Percentiles rank a stretch among this genome's conserved stretches.
These are phyloP conservation scores for Kodamaea derodonti DNA, from an alignment of 1,139 yeast species.

Conservation along the genomic window DNA sequence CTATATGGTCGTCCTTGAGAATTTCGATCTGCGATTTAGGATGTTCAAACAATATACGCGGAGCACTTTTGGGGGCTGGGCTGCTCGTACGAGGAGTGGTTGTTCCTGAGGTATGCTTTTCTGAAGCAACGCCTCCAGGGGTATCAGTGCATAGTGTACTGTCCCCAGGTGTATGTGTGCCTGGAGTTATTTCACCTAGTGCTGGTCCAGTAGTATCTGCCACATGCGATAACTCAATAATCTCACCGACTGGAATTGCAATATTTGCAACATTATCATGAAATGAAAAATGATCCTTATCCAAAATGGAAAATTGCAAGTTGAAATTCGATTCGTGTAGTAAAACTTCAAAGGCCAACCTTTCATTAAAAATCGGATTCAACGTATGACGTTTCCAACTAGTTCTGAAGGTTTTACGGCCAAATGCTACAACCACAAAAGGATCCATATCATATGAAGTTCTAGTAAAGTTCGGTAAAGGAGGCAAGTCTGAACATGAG, in stretches of 20 bases:
- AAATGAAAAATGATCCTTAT: constrained; percentile 76
- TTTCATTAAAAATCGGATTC: constrained; percentile 79
- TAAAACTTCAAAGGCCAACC: constrained; percentile 73
- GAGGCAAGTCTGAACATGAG: constrained; percentile 70
- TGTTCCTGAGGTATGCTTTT: neutral
- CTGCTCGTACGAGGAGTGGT: neutral
- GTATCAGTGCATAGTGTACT: constrained; percentile 2
- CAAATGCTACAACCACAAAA: constrained; percentile 87
- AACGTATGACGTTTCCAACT: constrained; percentile 81
- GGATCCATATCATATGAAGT: constrained; percentile 95
- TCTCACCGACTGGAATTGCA: constrained; percentile 48
- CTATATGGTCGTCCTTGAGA: constrained; percentile 30
- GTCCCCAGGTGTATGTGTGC: constrained; percentile 2
- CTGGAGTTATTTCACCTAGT: neutral
- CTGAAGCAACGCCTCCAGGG: neutral
- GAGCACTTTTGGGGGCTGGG: neutral
- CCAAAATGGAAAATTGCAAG: constrained; percentile 70
- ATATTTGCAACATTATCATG: constrained; percentile 79
- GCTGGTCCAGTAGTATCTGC: neutral
- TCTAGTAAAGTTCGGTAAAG: constrained; percentile 54
- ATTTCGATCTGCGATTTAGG: constrained; percentile 14
- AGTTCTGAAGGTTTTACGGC: constrained; percentile 82
- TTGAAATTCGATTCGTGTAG: constrained; percentile 63
- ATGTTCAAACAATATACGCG: neutral
- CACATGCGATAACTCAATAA: constrained; percentile 19